phyloP scores from a whole-genome alignment of 2,329 filamentous ascomycete species.

The Talaromyces sp. region DNA sequence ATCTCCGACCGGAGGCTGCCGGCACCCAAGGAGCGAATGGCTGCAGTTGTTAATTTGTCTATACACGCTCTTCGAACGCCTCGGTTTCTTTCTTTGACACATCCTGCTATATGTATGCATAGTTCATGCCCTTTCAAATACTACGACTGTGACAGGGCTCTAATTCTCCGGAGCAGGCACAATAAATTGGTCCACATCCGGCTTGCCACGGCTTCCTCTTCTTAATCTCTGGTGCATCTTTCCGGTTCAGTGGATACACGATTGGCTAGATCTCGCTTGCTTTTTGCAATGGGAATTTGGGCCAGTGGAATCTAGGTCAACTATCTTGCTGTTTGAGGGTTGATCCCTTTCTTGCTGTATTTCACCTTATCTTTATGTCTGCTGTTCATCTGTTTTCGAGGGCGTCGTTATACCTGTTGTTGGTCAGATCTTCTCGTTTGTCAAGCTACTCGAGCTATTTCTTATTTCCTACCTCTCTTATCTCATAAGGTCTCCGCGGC shows the following conservation, averaged over 20 bases:
- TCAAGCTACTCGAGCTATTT: constrained; percentile 18
- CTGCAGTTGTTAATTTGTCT: constrained; percentile 58
- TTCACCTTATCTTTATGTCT: constrained; percentile 16
- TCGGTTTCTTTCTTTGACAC: not conserved
- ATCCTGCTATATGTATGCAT: constrained; percentile 12
- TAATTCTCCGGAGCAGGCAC: constrained; percentile 6
- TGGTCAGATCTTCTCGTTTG: constrained; percentile 17
- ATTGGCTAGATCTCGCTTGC: not conserved
- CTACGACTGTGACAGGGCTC: constrained; percentile 7
- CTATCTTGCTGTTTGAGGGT: not conserved
- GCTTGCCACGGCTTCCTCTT: constrained; percentile 3
- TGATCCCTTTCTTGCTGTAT: constrained; percentile 16
- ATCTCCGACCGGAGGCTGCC: constrained; percentile 61
- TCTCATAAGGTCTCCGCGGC: not conserved
- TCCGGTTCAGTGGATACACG: not conserved
- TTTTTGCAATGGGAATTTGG: not conserved
- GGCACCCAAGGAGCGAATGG: constrained; percentile 56
- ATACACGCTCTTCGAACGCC: not conserved
- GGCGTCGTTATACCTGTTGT: constrained; percentile 20
- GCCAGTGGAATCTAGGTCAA: not conserved
- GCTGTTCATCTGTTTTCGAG: constrained; percentile 16
- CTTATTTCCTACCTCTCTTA: constrained; percentile 10
- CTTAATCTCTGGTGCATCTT: constrained; percentile 5
- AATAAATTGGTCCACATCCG: not conserved
- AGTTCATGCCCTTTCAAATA: constrained; percentile 4